Percentiles rank a stretch among this genome's conserved stretches.
These are phyloP conservation scores for Pulicaria dysenterica DNA, from an alignment of 129 eudicot species.

Conservation along the genomic window DNA sequence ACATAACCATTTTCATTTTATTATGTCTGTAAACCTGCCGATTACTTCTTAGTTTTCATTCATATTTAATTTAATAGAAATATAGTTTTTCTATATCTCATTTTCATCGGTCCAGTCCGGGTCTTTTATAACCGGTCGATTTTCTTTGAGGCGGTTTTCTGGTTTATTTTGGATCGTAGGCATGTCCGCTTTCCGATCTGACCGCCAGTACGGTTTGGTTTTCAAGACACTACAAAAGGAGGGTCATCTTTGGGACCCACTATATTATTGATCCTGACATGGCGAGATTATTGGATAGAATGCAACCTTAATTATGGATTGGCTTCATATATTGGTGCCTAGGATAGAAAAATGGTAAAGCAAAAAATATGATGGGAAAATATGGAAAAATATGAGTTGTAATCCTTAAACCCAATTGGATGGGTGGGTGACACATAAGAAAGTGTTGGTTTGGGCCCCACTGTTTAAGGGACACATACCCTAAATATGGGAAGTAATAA, in stretches of 20 bases:
- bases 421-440: constrained; percentile 47
- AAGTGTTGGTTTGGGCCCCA: constrained; percentile 33
- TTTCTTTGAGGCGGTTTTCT: no score
- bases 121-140: no score
- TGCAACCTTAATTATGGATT: constrained; percentile 24
- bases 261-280: constrained; percentile 36
- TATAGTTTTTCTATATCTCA: no score
- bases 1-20: no score
- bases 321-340: constrained; percentile 25
- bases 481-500: constrained; percentile 36
- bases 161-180: no score
- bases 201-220: no score
- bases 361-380: constrained; percentile 19
- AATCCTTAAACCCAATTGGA: constrained; percentile 45
- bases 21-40: no score
- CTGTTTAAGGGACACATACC: constrained; percentile 31
- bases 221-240: constrained; percentile 6
- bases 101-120: no score
- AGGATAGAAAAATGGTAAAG: constrained; percentile 16
- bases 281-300: constrained; percentile 32
- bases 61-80: no score
- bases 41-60: no score
- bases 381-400: constrained; percentile 38
- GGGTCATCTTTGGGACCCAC: constrained; percentile 24
- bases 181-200: no score